Evolutionary conservation across 2,329 filamentous ascomycete species (phyloP), one percentile per base, ranked within the genome.

Genomic region (Penicillium oxalicum): DNA sequence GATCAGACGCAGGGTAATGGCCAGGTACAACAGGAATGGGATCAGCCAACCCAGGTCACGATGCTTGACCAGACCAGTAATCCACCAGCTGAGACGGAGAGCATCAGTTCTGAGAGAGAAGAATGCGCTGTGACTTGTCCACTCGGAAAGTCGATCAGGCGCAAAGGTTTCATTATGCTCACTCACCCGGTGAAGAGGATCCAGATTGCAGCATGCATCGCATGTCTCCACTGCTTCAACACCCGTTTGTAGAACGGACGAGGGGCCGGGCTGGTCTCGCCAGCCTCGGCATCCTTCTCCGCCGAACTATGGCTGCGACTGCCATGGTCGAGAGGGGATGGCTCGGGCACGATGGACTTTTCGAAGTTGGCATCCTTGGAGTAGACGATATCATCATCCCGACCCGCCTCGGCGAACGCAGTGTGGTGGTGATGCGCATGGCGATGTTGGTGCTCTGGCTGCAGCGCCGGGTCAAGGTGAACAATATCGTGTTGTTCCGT

Each of bases 11-110:
- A 93, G 73, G 9, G 80, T 81, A 59, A 94, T 83, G 56, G 75
- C 77, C 40, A 95, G 79, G 76, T 85, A 95, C 40, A 95, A 65
- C 44, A 95, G 76, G 70, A 94, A 93, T 0, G 90, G 89, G 43
- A 91, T 80, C 48, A 94, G 70, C 89, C 89, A 95, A 62, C 88
- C 88, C 69, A 79, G 77, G 61, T 89, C 82, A 50, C 81, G 81
- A 66, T 91, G 88, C 45, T 88, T 74, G 50, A 90, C 75, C 41
- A 91, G 72, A 47, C 83, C 81, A 5, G 85, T 83, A 55, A 91
- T 84, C 86, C 86, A 91, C 87, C 87, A 90, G 61, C 78, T 77
- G 56, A 32, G 44, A 50, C 45, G 24, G 41, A 44, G n/a, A 3
- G 48, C 13, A 51, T 55, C 9, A 59, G 55, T 44, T 37, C 33